Evolutionary conservation across 495 filamentous ascomycete genomes (phyloP).

Genomic region (Xylaria intraflava): DNA sequence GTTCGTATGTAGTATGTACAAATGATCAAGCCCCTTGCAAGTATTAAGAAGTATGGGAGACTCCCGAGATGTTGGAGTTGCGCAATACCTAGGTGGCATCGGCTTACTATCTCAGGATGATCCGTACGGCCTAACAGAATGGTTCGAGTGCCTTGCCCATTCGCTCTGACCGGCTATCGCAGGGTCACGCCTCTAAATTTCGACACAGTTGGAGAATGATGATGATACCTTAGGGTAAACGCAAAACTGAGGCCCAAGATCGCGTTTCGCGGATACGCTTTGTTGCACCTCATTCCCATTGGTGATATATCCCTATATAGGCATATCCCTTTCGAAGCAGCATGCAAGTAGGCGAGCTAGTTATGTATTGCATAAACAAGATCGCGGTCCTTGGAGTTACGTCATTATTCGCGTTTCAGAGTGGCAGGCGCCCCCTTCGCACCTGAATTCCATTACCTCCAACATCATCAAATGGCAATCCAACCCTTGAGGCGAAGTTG

Average conservation of each 20-base stretch:
- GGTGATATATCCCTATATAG: not conserved
- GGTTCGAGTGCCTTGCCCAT: slow-evolving; percentile 38
- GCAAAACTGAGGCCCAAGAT: no score
- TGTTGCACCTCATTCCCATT: no score
- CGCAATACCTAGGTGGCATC: slow-evolving; percentile 7
- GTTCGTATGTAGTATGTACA: no score
- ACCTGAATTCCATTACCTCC: not conserved
- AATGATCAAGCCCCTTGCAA: not conserved
- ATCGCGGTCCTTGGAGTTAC: no score
- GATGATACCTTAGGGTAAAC: no score
- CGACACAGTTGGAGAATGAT: no score
- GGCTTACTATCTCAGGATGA: slow-evolving; percentile 14
- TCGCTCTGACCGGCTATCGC: slow-evolving; percentile 27
- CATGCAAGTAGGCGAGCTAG: not conserved
- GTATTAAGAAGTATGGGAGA: slow-evolving; percentile 25
- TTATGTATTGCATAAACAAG: not conserved
- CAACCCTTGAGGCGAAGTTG: not conserved
- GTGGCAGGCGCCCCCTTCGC: not conserved
- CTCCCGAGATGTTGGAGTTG: slow-evolving; percentile 33
- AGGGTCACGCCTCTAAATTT: not conserved
- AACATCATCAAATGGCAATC: slow-evolving; percentile 1
- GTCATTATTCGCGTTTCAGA: slow-evolving; percentile 6
- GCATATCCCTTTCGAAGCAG: no score
- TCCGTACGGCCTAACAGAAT: slow-evolving; percentile 35
- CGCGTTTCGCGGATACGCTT: no score